Conservation (phyloP, 1,139 yeast genomes). For the Candida sanyaensis region DNA sequence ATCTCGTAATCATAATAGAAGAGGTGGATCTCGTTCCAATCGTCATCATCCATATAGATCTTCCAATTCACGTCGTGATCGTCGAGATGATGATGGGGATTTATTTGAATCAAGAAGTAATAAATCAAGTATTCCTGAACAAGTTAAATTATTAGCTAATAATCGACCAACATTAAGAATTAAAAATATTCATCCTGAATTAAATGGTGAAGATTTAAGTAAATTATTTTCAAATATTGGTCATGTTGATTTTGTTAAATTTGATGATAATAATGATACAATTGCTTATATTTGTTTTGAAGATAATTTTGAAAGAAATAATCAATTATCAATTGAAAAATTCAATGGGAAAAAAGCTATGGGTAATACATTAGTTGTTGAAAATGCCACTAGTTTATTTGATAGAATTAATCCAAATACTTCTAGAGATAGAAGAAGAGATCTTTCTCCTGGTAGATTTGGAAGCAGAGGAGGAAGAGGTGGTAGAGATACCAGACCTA, state of each 20-base stretch:
- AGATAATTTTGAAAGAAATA: constrained; percentile 33
- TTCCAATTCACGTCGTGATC: neutral
- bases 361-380: constrained; percentile 60
- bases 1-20: constrained; percentile 4
- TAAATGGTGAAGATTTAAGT: constrained; percentile 61
- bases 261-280: constrained; percentile 50
- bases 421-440: constrained; percentile 11
- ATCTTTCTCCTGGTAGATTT: constrained; percentile 10
- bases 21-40: constrained; percentile 4
- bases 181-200: constrained; percentile 62
- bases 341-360: constrained; percentile 77
- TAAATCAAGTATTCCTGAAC: constrained; percentile 25
- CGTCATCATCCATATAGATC: constrained; percentile 9
- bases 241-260: constrained; percentile 57
- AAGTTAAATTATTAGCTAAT: constrained; percentile 30
- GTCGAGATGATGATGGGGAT: constrained; percentile 1
- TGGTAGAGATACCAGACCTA: constrained; percentile 14
- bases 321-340: constrained; percentile 50
- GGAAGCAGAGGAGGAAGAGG: constrained; percentile 17
- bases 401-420: constrained; percentile 37
- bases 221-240: constrained; percentile 58
- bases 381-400: constrained; percentile 59
- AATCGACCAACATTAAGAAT: constrained; percentile 51
- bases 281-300: constrained; percentile 64
- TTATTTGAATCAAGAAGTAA: constrained; percentile 7